Evolutionary conservation across 2,329 filamentous ascomycete species (phyloP), one percentile per base, ranked within the genome.

Genomic region (Ceratocystis ficicola): DNA sequence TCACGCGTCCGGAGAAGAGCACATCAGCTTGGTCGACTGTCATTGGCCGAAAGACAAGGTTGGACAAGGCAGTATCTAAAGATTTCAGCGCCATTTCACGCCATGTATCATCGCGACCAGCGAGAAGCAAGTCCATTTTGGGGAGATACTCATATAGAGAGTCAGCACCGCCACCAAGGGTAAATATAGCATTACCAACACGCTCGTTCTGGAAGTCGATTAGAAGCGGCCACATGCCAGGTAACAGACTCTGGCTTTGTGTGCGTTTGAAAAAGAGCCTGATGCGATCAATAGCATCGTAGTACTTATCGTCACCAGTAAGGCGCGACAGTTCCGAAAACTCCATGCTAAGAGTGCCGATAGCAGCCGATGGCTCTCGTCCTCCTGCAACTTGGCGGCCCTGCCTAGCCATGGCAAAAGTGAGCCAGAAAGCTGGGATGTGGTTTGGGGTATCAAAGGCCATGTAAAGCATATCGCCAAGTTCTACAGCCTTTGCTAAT

Each of bases 241-340:
- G 89, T 5, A 93, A 74, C n/a, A 76, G 78, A 0, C 89, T 91
- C 3, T 78, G 74, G 70, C 85, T 84, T 74, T 94, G 89, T 64
- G 83, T 82, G 48, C 79, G 77, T 64, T 86, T 80, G n/a, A 95
- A 79, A 25, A 86, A 81, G 66, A 86, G 81, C 7, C 87, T 89
- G 61, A 95, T 83, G 8, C 88, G 82, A 66, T 86, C 85, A 66
- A 90, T 81, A 0, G 88, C 89, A 72, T 92, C 66, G 72, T 87
- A 91, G 75, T 88, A 93, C 72, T 87, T 90, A 63, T 81, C 74
- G 67, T 91, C 80, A 44, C 83, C 83, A 0, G 88, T 90, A 41
- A 92, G 75, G 73, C 91, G 88, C 6, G 86, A 85, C 50, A 93
- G 77, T 4, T 87, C 79, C 1, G 86, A 89, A 72, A 93, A 90